These are phyloP conservation scores for Colletotrichum abscissum DNA, from an alignment of 2,329 filamentous ascomycete species.

Conservation along the genomic window DNA sequence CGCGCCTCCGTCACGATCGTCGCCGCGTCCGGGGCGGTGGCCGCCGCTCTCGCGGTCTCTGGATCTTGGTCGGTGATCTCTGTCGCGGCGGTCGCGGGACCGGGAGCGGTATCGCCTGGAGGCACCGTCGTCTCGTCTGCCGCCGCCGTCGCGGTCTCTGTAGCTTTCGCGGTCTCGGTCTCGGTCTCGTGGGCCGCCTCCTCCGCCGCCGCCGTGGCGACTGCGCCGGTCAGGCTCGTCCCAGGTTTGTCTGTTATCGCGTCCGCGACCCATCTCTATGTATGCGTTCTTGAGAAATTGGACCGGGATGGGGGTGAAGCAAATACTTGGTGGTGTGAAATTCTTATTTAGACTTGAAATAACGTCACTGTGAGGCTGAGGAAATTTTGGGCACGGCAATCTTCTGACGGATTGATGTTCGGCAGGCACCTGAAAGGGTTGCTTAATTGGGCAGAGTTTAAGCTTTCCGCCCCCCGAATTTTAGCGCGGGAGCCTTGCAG, in stretches of 20 bases:
- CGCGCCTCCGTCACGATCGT: constrained; percentile 49
- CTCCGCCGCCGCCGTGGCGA: constrained; percentile 44
- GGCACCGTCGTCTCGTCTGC: constrained; percentile 38
- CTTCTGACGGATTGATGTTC: not conserved
- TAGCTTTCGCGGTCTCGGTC: constrained; percentile 39
- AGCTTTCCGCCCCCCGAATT: constrained; percentile 13
- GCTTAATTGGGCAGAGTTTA: constrained; percentile 1
- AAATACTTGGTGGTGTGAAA: not conserved
- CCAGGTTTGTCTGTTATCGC: constrained; percentile 71
- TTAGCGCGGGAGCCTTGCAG: constrained; percentile 21
- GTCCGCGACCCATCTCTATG: constrained; percentile 25
- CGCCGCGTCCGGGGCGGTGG: constrained; percentile 42
- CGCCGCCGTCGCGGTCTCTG: constrained; percentile 44
- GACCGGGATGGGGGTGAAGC: too few species aligned
- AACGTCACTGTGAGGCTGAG: constrained; percentile 29
- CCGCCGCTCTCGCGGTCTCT: constrained; percentile 47
- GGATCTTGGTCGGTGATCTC: constrained; percentile 38
- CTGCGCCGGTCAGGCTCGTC: constrained; percentile 61
- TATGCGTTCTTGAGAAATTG: not conserved
- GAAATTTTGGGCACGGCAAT: constrained; percentile 17
- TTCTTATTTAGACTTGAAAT: not conserved
- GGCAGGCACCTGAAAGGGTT: not conserved
- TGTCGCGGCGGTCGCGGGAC: constrained; percentile 47
- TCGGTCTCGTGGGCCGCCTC: constrained; percentile 41
- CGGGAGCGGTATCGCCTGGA: constrained; percentile 46